These are phyloP conservation scores for Galerina marginata DNA, from an alignment of 768 basidiomycete species.

Conservation along the genomic window DNA sequence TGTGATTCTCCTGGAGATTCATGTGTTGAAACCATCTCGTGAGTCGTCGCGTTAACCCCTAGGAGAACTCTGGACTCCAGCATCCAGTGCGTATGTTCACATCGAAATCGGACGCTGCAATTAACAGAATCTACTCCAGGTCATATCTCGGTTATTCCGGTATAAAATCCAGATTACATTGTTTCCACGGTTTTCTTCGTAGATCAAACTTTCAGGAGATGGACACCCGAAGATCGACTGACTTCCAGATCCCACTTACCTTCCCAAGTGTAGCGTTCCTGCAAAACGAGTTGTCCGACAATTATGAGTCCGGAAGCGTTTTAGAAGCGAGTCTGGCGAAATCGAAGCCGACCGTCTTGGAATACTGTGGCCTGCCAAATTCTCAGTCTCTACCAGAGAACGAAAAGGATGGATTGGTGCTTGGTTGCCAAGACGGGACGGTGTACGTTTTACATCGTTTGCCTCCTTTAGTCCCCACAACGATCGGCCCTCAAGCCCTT, in stretches of 20 bases:
- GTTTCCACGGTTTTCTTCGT: neutral
- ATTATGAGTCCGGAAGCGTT: slow-evolving; percentile 12
- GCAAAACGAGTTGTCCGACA: slow-evolving; percentile 6
- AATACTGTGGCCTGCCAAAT: slow-evolving; percentile 31
- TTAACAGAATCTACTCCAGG: too few relatives aligned
- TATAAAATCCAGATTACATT: too few relatives aligned
- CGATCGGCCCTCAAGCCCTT: slow-evolving; percentile 18
- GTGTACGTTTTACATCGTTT: slow-evolving; percentile 45
- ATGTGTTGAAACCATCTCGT: too few relatives aligned
- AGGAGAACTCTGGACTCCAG: too few relatives aligned
- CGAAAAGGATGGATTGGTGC: slow-evolving; percentile 31
- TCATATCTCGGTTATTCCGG: too few relatives aligned
- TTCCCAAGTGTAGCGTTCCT: slow-evolving; percentile 33
- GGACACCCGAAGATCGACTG: neutral
- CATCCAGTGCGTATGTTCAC: too few relatives aligned
- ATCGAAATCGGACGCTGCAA: too few relatives aligned
- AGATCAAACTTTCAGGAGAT: neutral
- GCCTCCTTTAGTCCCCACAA: slow-evolving; percentile 9
- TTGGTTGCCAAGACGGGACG: slow-evolving; percentile 51
- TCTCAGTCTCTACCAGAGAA: slow-evolving; percentile 12
- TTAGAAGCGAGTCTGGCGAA: slow-evolving; percentile 39
- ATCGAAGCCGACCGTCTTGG: slow-evolving; percentile 36
- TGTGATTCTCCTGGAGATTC: too few relatives aligned
- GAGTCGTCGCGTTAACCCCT: too few relatives aligned
- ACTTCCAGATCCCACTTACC: slow-evolving; percentile 37